Base-by-base conservation (phyloP, 1,284 basidiomycete species). In the Puccinia coronata region DNA sequence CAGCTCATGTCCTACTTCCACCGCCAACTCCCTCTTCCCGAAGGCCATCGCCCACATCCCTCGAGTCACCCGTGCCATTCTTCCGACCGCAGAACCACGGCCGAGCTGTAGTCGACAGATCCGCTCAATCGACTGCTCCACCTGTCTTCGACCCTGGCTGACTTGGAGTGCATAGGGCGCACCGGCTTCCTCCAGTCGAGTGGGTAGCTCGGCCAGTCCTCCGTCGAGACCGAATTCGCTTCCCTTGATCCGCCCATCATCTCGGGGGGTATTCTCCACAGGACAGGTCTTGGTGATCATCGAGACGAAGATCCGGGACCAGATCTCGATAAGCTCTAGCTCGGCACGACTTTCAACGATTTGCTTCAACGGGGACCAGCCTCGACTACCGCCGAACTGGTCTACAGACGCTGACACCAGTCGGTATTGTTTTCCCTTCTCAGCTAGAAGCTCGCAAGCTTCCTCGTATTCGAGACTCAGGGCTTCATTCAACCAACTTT, bases 241-340 rank as follows among this genome's bases (percentile, higher is more conserved):
- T 2, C 14, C 34, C 16, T 23, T 12, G 55, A 53, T 57, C 14
- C 23, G 53, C 14, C 34, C n/a, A n/a, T n/a, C 49, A 34, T 71
- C 51, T 25, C 25, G 51, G 12, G 23, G 28, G 23, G 61, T 55
- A n/a, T 78, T 63, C 36, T 75, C 61, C 16, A 79, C 67, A 8
- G 77, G 67, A 43, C 82, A 82, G 1, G 84, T 84, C 34, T 82
- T 75, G 1, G 57, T 73, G 28, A 81, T 75, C 53, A 83, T 80
- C n/a, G 82, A 80, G 28, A 84, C 82, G 71, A 84, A 83, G 55
- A 84, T 78, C 34, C 75, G 67, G 28, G 70, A 65, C 83, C 84
- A 84, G 2, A 78, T 83, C 23, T 83, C 83, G 20, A 82, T 47
- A 0, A 84, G 69, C 4, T 83, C 82, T 18, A 82, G 82, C 20